Evolutionary conservation across 208 protist genomes (phyloP).

Genomic region (Leishmania major): DNA sequence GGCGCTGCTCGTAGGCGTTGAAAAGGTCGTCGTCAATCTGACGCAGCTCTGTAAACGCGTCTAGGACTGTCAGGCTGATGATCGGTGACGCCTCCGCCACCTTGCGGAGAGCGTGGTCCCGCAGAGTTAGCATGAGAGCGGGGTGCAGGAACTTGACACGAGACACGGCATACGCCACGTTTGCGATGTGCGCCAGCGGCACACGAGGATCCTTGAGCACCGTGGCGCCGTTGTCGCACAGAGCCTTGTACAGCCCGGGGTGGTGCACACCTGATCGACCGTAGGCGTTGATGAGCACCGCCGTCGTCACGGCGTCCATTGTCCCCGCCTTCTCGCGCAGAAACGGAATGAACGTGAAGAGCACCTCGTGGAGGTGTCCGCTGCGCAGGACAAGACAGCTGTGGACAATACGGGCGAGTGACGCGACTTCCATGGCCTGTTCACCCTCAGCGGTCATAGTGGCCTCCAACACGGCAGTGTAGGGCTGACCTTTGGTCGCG

Average conservation of each 20-base stretch:
- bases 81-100: slow-evolving; percentile 47
- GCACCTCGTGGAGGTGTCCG: slow-evolving; percentile 70
- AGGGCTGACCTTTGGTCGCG: slow-evolving; percentile 63
- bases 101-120: slow-evolving; percentile 71
- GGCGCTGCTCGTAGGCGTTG: slow-evolving; percentile 61
- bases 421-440: slow-evolving; percentile 56
- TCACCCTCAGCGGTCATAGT: slow-evolving; percentile 43
- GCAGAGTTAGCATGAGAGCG: slow-evolving; percentile 72
- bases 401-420: slow-evolving; percentile 80
- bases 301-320: slow-evolving; percentile 72
- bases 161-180: slow-evolving; percentile 84
- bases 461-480: slow-evolving; percentile 49
- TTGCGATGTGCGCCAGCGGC: slow-evolving; percentile 82
- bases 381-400: slow-evolving; percentile 81
- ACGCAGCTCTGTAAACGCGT: slow-evolving; percentile 79
- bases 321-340: slow-evolving; percentile 40
- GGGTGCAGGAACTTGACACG: slow-evolving; percentile 71
- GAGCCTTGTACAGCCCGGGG: slow-evolving; percentile 62
- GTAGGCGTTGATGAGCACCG: slow-evolving; percentile 90
- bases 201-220: slow-evolving; percentile 68
- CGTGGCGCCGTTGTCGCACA: slow-evolving; percentile 64
- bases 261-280: slow-evolving; percentile 86
- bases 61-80: slow-evolving; percentile 79
- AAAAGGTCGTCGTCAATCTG: slow-evolving; percentile 83
- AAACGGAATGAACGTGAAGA: slow-evolving; percentile 80